A percentile compares a stretch with the other conserved stretches of the same genome.
phyloP scores from a whole-genome alignment of 1,284 basidiomycete species.

The Sanguinoderma infundibulare region DNA sequence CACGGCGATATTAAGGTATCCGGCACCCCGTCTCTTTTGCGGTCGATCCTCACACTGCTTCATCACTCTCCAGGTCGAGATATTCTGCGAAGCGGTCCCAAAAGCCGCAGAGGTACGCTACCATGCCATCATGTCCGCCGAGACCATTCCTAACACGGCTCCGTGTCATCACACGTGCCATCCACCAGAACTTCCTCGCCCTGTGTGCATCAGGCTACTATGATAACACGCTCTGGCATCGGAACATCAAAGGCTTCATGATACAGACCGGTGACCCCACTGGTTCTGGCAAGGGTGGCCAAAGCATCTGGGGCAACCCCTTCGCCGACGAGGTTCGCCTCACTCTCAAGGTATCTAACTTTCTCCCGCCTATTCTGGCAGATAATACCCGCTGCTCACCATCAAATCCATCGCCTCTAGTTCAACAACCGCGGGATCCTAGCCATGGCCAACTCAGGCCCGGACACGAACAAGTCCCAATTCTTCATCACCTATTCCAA shows the following conservation, averaged over 20 bases:
- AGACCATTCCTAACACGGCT: slow-evolving; percentile 9
- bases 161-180: background rate
- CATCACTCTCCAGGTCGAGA: slow-evolving; percentile 73
- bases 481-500: slow-evolving; percentile 95
- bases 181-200: slow-evolving; percentile 87
- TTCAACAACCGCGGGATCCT: slow-evolving; percentile 93
- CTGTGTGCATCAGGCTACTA: slow-evolving; percentile 92
- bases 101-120: slow-evolving; percentile 85
- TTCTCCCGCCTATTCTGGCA: background rate
- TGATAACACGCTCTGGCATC: slow-evolving; percentile 88
- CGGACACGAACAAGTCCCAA: slow-evolving; percentile 93
- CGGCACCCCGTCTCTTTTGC: slow-evolving; percentile 16
- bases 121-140: background rate
- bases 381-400: background rate
- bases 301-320: slow-evolving; percentile 86
- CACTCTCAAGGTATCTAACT: slow-evolving; percentile 78
- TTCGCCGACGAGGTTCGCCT: slow-evolving; percentile 91
- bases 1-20: slow-evolving; percentile 93
- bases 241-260: slow-evolving; percentile 97
- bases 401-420: slow-evolving; percentile 44
- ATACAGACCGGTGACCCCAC: slow-evolving; percentile 89
- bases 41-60: slow-evolving; percentile 6
- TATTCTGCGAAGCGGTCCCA: slow-evolving; percentile 97
- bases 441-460: slow-evolving; percentile 97
- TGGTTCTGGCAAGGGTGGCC: slow-evolving; percentile 81